A percentile compares a stretch with the other conserved stretches of the same genome.
phyloP scores from a whole-genome alignment of 768 basidiomycete genomes.

The Leccinum longicurvipes region DNA sequence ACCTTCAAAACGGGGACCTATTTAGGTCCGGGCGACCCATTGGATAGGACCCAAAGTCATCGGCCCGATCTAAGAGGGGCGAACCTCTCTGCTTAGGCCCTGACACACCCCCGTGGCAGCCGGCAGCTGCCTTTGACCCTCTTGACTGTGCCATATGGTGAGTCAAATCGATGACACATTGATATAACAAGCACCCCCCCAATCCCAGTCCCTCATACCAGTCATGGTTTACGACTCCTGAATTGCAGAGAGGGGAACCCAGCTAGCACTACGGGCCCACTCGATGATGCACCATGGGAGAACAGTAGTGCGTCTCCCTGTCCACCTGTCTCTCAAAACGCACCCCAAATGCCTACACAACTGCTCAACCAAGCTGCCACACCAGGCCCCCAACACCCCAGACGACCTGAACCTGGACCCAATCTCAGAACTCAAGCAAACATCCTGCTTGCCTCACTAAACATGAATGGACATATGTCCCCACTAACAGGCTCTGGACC shows the following conservation, averaged over 20 bases:
- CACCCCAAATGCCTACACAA: no score
- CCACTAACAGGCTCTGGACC: not conserved
- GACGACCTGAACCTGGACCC: no score
- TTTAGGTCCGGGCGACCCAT: not conserved
- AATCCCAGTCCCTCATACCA: not conserved
- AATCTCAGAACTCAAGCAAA: not conserved
- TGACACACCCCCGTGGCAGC: not conserved
- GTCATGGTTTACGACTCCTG: not conserved
- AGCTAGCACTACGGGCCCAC: not conserved
- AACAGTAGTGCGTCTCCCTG: not conserved
- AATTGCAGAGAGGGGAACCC: not conserved
- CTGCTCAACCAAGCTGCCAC: not conserved
- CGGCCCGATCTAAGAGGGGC: not conserved
- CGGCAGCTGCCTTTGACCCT: not conserved
- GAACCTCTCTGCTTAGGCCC: not conserved
- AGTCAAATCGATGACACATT: not conserved
- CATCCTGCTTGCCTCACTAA: not conserved
- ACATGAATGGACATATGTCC: not conserved
- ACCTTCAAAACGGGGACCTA: not conserved
- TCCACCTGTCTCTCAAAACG: no score
- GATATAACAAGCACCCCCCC: not conserved
- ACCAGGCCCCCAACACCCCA: not conserved
- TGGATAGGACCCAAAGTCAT: not conserved
- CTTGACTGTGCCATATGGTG: not conserved
- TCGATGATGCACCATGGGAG: not conserved